Evolutionary conservation across 2,329 filamentous ascomycete species (phyloP), one percentile per base, ranked within the genome.

Genomic region (Paradendryphiella salina): DNA sequence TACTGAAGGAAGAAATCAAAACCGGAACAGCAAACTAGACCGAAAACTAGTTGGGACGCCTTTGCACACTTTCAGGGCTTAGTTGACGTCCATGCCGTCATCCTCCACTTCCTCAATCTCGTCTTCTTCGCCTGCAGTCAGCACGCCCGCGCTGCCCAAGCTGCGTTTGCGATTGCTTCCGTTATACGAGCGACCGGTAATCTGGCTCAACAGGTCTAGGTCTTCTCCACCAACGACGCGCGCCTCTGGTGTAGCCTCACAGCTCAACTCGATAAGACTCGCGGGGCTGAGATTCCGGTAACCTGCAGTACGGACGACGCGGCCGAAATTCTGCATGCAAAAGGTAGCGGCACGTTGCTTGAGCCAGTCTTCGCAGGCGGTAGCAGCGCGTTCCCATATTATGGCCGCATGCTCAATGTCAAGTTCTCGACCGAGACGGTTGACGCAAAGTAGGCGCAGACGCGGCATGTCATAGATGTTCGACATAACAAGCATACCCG

Each of bases 381-480:
- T 85, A 6, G 87, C 88, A 1, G 94, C 91, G 59, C 91, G 90
- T 73, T 97, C 92, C 91, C 95, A 99, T 49, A 96, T 92, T 61
- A 95, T 87, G 58, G 94, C 96, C 2, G 93, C 93, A 67, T 96
- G 91, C 53, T 96, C 90, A 32, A 97, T 88, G 69, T 97, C 93
- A 3, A 99, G 82, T 69, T 99, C 94, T 55, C 90, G 88, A 48
- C 89, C 87, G 3, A 99, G 81, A 7, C 94, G 85, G 69, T 96
- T 93, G 46, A 97, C 89, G 70, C 93, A 96, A 1, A 97, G 81
- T 6, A 96, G 82, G 15, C 93, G 88, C 18, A 99, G 84, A 61
- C 94, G 90, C 1, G 92, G 92, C 77, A 99, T 95, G 69, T 96
- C 93, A 76, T 99, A 99, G 38, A 97, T 89, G 72, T 97, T 96